phyloP scores from a whole-genome alignment of 768 basidiomycete genomes.

The Tulasnella calospora region DNA sequence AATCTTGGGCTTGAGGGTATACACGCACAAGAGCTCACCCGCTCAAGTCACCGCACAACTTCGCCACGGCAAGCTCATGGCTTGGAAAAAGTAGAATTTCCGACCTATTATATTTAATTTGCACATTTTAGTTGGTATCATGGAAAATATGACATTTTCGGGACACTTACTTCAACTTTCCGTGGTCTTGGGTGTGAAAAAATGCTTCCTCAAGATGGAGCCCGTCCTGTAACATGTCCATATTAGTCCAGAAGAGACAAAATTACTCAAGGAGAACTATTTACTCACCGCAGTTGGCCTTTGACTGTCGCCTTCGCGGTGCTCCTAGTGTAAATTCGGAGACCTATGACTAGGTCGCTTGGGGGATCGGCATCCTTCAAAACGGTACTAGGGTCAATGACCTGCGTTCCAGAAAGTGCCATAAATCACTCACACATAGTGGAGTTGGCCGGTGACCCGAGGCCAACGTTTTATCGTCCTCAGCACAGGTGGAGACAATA shows the following conservation, averaged over 20 bases:
- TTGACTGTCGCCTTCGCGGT: background rate
- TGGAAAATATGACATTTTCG: background rate
- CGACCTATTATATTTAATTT: background rate
- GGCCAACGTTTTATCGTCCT: background rate
- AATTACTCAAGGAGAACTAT: background rate
- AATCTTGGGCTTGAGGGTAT: conserved; percentile 22
- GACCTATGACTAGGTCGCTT: background rate
- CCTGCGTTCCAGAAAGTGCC: background rate
- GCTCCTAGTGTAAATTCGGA: conserved; percentile 13
- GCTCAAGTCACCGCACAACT: conserved; percentile 16
- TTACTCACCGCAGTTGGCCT: conserved; percentile 1
- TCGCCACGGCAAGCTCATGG: conserved; percentile 11
- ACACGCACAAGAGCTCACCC: conserved; percentile 14
- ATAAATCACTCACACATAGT: background rate
- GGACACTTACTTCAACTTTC: background rate
- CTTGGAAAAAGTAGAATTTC: conserved; percentile 9
- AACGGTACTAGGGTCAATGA: background rate
- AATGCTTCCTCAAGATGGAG: background rate
- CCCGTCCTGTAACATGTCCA: background rate
- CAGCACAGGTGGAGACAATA: background rate
- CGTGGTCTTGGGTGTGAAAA: background rate
- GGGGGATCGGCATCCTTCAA: background rate
- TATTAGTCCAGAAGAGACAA: background rate
- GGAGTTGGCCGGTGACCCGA: background rate
- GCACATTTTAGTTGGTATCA: background rate